A percentile compares a stretch with the other conserved stretches of the same genome.
Conservation (phyloP, 1,139 yeast genomes). For the Candida labiduridarum region DNA sequence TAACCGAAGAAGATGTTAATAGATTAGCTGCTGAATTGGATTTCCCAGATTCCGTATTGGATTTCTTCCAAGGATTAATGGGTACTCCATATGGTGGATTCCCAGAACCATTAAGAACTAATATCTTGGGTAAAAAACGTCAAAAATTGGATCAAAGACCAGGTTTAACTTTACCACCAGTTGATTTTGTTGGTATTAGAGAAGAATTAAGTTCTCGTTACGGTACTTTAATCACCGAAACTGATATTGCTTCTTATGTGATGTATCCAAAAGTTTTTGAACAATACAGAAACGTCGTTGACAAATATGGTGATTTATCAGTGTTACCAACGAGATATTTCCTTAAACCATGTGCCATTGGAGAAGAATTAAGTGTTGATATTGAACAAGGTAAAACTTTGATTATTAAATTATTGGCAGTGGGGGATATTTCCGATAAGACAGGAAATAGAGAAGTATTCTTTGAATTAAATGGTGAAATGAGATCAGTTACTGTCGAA, state of each 20-base stretch:
- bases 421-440: slow-evolving; percentile 82
- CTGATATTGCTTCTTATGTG: slow-evolving; percentile 91
- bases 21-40: slow-evolving; percentile 88
- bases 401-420: slow-evolving; percentile 87
- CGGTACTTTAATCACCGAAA: slow-evolving; percentile 65
- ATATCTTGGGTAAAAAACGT: slow-evolving; percentile 82
- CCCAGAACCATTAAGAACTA: slow-evolving; percentile 97
- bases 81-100: slow-evolving; percentile 99
- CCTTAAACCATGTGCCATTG: slow-evolving; percentile 82
- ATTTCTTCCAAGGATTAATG: slow-evolving; percentile 98
- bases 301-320: slow-evolving; percentile 87
- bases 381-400: slow-evolving; percentile 94
- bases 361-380: slow-evolving; percentile 86
- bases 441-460: slow-evolving; percentile 95
- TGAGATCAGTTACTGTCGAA: slow-evolving; percentile 90
- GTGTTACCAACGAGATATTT: slow-evolving; percentile 91
- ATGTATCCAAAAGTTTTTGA: slow-evolving; percentile 99
- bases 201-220: slow-evolving; percentile 72
- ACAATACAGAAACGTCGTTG: slow-evolving; percentile 71
- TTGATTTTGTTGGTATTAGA: slow-evolving; percentile 70
- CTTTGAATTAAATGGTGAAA: slow-evolving; percentile 97
- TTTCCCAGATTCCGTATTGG: slow-evolving; percentile 97
- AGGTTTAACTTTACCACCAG: slow-evolving; percentile 83
- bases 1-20: slow-evolving; percentile 80
- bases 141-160: slow-evolving; percentile 88